These are phyloP conservation scores for Eutypa lata DNA, from an alignment of 2,329 filamentous ascomycete genomes.

Conservation along the genomic window DNA sequence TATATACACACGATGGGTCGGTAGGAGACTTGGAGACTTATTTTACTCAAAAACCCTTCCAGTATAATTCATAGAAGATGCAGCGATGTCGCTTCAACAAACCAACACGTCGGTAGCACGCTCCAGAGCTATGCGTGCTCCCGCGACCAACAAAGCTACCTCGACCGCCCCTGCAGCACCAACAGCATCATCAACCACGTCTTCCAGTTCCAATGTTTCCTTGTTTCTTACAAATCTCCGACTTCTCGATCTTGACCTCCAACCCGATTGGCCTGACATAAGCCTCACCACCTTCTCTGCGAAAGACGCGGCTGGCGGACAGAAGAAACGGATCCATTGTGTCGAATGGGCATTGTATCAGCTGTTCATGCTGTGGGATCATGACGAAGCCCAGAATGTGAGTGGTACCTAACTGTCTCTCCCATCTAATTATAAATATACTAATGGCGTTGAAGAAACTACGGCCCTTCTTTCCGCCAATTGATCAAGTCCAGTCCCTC, in stretches of 20 bases:
- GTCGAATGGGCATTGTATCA: constrained; percentile 92
- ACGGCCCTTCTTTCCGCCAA: constrained; percentile 83
- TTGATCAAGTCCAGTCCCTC: constrained; percentile 85
- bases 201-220: constrained; percentile 49
- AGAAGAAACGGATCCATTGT: constrained; percentile 77
- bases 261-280: constrained; percentile 77
- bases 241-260: constrained; percentile 74
- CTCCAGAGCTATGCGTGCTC: constrained; percentile 24
- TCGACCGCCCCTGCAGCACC: constrained; percentile 23
- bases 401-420: too few relatives aligned
- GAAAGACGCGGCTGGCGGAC: constrained; percentile 64
- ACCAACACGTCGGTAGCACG: constrained; percentile 28
- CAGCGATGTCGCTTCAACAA: constrained; percentile 28
- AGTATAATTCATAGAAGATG: constrained; percentile 16
- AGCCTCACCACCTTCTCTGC: constrained; percentile 66
- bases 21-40: neutral
- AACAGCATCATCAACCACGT: constrained; percentile 18
- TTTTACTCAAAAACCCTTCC: neutral
- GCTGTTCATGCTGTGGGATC: constrained; percentile 81
- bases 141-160: constrained; percentile 17
- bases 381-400: constrained; percentile 70
- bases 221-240: constrained; percentile 82
- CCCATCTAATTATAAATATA: too few relatives aligned
- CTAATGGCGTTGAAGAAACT: too few relatives aligned
- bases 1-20: neutral